Conservation (phyloP, 1,139 yeast genomes). For the Citeromyces siamensis region DNA sequence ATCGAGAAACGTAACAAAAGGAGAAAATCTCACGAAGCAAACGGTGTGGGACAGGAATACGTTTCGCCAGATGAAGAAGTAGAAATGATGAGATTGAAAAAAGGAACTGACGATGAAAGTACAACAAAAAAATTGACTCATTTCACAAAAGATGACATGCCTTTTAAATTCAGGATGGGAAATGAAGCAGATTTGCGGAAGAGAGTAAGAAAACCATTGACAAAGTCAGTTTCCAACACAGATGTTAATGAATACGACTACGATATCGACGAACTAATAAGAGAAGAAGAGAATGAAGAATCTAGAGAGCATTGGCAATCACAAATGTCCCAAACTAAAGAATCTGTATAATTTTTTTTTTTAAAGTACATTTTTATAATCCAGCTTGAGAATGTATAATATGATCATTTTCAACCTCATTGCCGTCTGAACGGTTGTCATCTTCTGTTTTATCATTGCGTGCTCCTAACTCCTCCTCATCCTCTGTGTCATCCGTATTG, state of each 20-base stretch:
- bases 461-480: slow-evolving; percentile 6
- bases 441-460: slow-evolving; percentile 12
- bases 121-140: slow-evolving; percentile 16
- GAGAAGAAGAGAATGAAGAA: slow-evolving; percentile 21
- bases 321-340: background rate
- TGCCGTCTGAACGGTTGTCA: slow-evolving; percentile 17
- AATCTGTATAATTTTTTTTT: slow-evolving; percentile 1
- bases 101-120: slow-evolving; percentile 10
- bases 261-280: slow-evolving; percentile 33
- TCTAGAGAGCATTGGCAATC: background rate
- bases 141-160: slow-evolving; percentile 22
- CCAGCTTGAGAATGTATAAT: background rate
- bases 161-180: slow-evolving; percentile 18
- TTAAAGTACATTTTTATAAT: background rate
- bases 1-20: background rate
- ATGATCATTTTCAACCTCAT: slow-evolving; percentile 8
- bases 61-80: slow-evolving; percentile 25
- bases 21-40: background rate
- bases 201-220: slow-evolving; percentile 10
- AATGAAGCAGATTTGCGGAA: slow-evolving; percentile 11
- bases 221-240: slow-evolving; percentile 10
- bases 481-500: slow-evolving; percentile 7
- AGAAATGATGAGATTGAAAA: slow-evolving; percentile 6
- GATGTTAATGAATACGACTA: slow-evolving; percentile 26
- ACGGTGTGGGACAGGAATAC: slow-evolving; percentile 10